Conservation (phyloP, 495 filamentous ascomycete genomes). For the Haplographium delicatum region DNA sequence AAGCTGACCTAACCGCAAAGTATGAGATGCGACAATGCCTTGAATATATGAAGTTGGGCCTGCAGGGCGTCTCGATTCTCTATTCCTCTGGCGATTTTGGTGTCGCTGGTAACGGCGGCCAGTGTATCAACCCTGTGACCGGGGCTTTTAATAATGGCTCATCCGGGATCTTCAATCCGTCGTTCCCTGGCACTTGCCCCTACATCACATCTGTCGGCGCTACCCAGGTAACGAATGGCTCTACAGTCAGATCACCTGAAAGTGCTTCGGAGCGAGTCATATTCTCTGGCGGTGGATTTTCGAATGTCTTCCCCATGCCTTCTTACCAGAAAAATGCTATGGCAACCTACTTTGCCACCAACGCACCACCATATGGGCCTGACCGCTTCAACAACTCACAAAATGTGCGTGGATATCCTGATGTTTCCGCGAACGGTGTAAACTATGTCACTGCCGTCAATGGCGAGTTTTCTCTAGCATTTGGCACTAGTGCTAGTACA, state of each 20-base stretch:
- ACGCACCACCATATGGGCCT: conserved; percentile 30
- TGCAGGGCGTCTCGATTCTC: conserved; percentile 40
- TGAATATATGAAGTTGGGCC: conserved; percentile 35
- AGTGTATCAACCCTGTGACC: conserved; percentile 40
- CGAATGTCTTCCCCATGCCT: conserved; percentile 58
- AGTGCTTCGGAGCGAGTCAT: conserved; percentile 23
- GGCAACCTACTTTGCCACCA: conserved; percentile 41
- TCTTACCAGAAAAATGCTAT: conserved; percentile 53
- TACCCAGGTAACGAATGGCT: conserved; percentile 29
- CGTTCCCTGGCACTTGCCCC: conserved; percentile 24
- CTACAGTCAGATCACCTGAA: conserved; percentile 29
- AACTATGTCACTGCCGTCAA: conserved; percentile 46
- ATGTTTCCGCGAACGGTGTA: conserved; percentile 58
- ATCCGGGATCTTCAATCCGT: conserved; percentile 14
- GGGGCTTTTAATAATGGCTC: conserved; percentile 19
- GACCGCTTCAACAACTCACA: conserved; percentile 48
- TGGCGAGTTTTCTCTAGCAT: conserved; percentile 38
- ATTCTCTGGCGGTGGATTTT: conserved; percentile 62
- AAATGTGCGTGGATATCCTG: conserved; percentile 52
- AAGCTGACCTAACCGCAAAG: conserved; percentile 43
- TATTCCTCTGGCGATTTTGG: conserved; percentile 58
- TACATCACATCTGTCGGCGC: conserved; percentile 41
- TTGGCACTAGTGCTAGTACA: conserved; percentile 43
- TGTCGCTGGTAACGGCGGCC: conserved; percentile 51
- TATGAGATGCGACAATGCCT: conserved; percentile 56